Base-by-base conservation (phyloP, 768 basidiomycete species). In the Amyloporia xantha region DNA sequence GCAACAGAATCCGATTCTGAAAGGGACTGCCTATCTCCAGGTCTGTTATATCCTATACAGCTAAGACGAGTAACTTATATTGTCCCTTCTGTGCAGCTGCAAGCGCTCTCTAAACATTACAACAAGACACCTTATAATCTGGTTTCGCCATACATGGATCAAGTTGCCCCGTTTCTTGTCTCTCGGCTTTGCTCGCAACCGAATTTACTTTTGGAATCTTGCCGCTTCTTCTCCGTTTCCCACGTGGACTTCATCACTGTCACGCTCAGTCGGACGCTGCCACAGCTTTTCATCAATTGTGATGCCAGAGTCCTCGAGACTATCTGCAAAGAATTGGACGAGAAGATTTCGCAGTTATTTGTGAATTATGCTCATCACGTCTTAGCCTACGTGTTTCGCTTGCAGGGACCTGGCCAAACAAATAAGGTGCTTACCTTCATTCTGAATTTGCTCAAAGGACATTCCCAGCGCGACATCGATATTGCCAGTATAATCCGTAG, bases 11-110 rank as follows among this genome's bases (percentile, higher is more conserved):
- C 78, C 80, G 2, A 73, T 86, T 4, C 55, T 93, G 25, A 85
- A 78, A 63, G 84, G 83, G 20, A 70, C 73, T 13, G 86, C 86
- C 1, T 77, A 76, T 53, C 74, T 76, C 59, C 84, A 90, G 68
- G 89, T 82, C 55, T 54, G 72, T 60, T 6, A 7, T 42, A 9
- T n/a, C n/a, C n/a, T n/a, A n/a, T n/a, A n/a, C n/a, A n/a, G n/a
- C n/a, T n/a, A n/a, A n/a, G n/a, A n/a, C n/a, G n/a, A n/a, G n/a
- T n/a, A n/a, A n/a, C n/a, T n/a, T n/a, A n/a, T n/a, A n/a, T n/a
- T n/a, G n/a, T n/a, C n/a, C n/a, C n/a, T n/a, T n/a, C n/a, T n/a
- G n/a, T 12, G n/a, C 52, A 92, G 88, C 71, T 91, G 21, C 62
- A 75, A 12, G 70, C 71, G 0, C 59, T 89, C 15, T 73, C 81